A percentile compares a stretch with the other conserved stretches of the same genome.
Conservation (phyloP, 768 basidiomycete genomes). For the Phlegmacium glaucopus region DNA sequence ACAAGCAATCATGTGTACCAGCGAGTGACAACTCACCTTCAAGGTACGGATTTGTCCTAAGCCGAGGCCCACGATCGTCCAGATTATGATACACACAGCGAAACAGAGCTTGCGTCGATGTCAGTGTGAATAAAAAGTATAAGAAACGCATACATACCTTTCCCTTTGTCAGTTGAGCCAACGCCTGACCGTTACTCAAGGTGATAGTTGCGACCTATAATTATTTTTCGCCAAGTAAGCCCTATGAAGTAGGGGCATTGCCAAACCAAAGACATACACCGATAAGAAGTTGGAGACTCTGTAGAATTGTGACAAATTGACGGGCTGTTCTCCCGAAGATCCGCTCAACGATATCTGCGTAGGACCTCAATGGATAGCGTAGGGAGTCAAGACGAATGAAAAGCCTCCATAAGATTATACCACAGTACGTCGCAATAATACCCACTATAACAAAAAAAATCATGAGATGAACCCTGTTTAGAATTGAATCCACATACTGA, state of each 20-base stretch:
- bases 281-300: slow-evolving; percentile 53
- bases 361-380: slow-evolving; percentile 49
- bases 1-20: slow-evolving; percentile 16
- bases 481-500: slow-evolving; percentile 27
- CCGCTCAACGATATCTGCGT: slow-evolving; percentile 54
- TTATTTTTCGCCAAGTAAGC: too few relatives aligned
- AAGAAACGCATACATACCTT: slow-evolving; percentile 26
- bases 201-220: slow-evolving; percentile 37
- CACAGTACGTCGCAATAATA: slow-evolving; percentile 49
- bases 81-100: slow-evolving; percentile 53
- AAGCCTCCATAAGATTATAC: slow-evolving; percentile 52
- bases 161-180: slow-evolving; percentile 47
- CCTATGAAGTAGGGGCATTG: not conserved
- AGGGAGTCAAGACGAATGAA: slow-evolving; percentile 56
- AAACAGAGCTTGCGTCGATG: slow-evolving; percentile 44
- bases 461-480: not conserved
- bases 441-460: slow-evolving; percentile 31
- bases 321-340: slow-evolving; percentile 48
- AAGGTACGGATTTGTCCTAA: slow-evolving; percentile 59
- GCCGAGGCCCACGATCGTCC: slow-evolving; percentile 51
- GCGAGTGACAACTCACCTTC: slow-evolving; percentile 22
- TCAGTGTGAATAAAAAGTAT: not conserved
- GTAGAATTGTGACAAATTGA: slow-evolving; percentile 45
- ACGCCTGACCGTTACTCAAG: slow-evolving; percentile 48
- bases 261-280: slow-evolving; percentile 36